A percentile compares a stretch with the other conserved stretches of the same genome.
Evolutionary conservation across 495 filamentous ascomycete genomes (phyloP).

Genomic region (Darksidea phi): DNA sequence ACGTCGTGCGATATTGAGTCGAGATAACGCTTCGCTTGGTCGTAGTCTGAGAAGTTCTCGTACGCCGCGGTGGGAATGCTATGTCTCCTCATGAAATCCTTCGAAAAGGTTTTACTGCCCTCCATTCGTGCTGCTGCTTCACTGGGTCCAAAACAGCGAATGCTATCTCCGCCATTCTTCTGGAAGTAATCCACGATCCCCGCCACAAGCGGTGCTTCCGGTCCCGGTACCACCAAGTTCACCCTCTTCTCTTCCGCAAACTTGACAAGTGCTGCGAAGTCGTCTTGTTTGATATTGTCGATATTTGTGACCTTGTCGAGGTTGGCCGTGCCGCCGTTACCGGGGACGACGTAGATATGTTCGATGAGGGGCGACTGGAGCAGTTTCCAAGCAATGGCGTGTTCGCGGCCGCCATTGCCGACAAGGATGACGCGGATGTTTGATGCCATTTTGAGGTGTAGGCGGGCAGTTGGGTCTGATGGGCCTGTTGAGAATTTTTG

Average conservation of each 20-base stretch:
- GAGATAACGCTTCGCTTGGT: constrained; percentile 71
- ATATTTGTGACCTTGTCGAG: constrained; percentile 72
- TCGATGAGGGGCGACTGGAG: constrained; percentile 70
- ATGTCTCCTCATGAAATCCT: constrained; percentile 95
- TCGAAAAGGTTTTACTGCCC: constrained; percentile 93
- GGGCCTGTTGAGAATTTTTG: constrained; percentile 6
- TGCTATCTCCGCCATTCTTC: constrained; percentile 50
- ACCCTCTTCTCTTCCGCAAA: constrained; percentile 70
- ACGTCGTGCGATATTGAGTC: constrained; percentile 71
- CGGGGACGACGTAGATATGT: constrained; percentile 66
- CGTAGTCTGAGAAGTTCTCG: constrained; percentile 81
- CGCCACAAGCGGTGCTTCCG: constrained; percentile 90
- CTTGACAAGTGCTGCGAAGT: constrained; percentile 73
- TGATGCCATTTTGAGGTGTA: constrained; percentile 3
- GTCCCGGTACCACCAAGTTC: constrained; percentile 86
- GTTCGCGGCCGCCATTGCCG: constrained; percentile 90
- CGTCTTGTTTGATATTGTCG: constrained; percentile 60
- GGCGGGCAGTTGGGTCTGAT: not conserved
- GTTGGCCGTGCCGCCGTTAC: constrained; percentile 85
- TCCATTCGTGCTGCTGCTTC: constrained; percentile 87
- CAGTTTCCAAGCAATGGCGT: constrained; percentile 93
- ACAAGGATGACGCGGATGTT: constrained; percentile 67
- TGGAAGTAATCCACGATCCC: constrained; percentile 81
- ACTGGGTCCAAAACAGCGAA: constrained; percentile 83
- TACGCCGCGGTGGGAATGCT: constrained; percentile 88